phyloP scores from a whole-genome alignment of 23 red algal genomes.

The Gracilaria gracilis region DNA sequence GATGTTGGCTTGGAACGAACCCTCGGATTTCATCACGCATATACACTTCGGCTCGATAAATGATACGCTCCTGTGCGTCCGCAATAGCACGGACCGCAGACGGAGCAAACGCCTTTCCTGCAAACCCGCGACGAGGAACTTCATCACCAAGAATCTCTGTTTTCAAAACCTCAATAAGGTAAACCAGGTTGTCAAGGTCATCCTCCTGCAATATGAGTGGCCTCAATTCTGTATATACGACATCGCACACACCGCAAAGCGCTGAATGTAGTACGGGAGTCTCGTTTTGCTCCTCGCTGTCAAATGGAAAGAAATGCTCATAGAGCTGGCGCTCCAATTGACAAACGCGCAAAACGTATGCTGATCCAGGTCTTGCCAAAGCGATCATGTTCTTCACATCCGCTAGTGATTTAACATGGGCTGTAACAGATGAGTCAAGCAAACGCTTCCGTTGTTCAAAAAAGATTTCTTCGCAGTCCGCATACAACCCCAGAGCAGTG shows the following conservation, averaged over 20 bases:
- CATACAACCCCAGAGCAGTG: constrained; percentile 59
- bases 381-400: constrained; percentile 71
- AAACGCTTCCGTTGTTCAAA: constrained; percentile 69
- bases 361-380: constrained; percentile 66
- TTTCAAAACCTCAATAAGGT: constrained; percentile 82
- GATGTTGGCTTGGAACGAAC: constrained; percentile 68
- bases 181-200: constrained; percentile 84
- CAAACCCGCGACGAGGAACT: constrained; percentile 53
- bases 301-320: constrained; percentile 79
- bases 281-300: constrained; percentile 37
- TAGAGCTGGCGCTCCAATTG: constrained; percentile 76
- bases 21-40: constrained; percentile 82
- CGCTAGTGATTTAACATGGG: constrained; percentile 69
- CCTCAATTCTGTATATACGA: constrained; percentile 72
- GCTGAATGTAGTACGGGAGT: constrained; percentile 30
- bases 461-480: constrained; percentile 85
- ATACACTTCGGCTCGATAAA: constrained; percentile 86
- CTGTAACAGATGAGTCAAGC: constrained; percentile 61
- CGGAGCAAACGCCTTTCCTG: constrained; percentile 59
- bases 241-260: constrained; percentile 51
- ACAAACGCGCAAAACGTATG: constrained; percentile 66
- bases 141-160: constrained; percentile 81
- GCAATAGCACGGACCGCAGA: constrained; percentile 74
- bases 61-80: constrained; percentile 90
- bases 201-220: constrained; percentile 79